phyloP scores from a whole-genome alignment of 148 eudicot species.

The Arbutus unedo region DNA sequence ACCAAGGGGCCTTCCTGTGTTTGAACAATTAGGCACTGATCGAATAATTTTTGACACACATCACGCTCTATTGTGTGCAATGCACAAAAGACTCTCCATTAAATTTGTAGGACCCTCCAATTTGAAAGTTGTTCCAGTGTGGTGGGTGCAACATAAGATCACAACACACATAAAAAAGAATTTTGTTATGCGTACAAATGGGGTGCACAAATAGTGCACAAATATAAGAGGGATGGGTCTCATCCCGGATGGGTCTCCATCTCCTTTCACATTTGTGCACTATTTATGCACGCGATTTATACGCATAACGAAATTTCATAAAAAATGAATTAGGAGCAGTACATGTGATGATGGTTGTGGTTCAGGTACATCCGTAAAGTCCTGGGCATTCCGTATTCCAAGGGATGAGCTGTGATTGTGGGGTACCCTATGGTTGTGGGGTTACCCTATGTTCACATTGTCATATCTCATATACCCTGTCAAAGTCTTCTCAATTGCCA shows the following conservation, averaged over 20 bases:
- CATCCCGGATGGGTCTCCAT: no score
- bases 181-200: no score
- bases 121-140: slow-evolving; percentile 8
- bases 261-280: no score
- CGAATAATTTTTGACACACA: no score
- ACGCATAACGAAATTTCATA: no score
- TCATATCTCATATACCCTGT: neutral
- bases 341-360: slow-evolving; percentile 12
- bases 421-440: neutral
- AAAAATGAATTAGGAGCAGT: neutral
- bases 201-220: no score
- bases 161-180: no score
- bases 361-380: slow-evolving; percentile 28
- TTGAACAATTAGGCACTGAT: no score
- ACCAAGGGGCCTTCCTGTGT: no score
- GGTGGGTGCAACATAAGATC: neutral
- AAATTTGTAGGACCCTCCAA: slow-evolving; percentile 19
- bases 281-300: no score
- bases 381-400: slow-evolving; percentile 13
- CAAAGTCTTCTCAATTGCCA: neutral
- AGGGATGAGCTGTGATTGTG: slow-evolving; percentile 11
- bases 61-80: no score
- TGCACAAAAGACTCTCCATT: neutral
- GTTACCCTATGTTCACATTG: neutral
- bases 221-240: no score